Evolutionary conservation across 805 yeast species (phyloP).

Genomic region (Jamesozyma lodderae): DNA sequence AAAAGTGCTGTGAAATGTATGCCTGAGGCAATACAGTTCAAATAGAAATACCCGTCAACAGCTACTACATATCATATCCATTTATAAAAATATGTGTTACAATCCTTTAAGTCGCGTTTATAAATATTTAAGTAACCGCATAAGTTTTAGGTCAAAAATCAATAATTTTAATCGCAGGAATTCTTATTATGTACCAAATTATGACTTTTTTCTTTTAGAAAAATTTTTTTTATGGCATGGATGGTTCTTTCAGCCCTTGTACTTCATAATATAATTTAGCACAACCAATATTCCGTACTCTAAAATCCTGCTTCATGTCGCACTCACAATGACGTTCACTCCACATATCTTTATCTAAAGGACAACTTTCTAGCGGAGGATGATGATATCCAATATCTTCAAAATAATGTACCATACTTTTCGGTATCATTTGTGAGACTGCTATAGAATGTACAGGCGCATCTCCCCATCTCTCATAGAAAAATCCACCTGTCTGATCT

Average conservation of each 20-base stretch:
- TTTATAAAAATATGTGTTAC: too few relatives aligned
- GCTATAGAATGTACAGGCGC: conserved; percentile 64
- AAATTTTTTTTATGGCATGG: too few relatives aligned
- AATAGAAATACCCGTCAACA: too few relatives aligned
- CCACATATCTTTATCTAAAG: conserved; percentile 42
- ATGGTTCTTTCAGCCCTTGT: conserved; percentile 43
- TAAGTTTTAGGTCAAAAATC: too few relatives aligned
- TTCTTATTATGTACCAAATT: too few relatives aligned
- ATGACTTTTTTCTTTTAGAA: too few relatives aligned
- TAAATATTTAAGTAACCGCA: too few relatives aligned
- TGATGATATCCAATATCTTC: conserved; percentile 68
- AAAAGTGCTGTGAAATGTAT: too few relatives aligned
- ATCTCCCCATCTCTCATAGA: conserved; percentile 86
- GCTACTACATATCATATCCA: too few relatives aligned
- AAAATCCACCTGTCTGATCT: conserved; percentile 66
- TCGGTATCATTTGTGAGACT: conserved; percentile 47
- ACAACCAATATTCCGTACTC: conserved; percentile 63
- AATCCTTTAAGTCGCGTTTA: too few relatives aligned
- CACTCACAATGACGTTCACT: conserved; percentile 54
- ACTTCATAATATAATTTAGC: conserved; percentile 48
- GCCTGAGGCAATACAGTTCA: too few relatives aligned
- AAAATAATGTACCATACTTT: conserved; percentile 54
- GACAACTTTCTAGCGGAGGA: conserved; percentile 55
- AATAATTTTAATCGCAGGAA: too few relatives aligned
- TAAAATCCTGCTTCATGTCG: conserved; percentile 47